These are phyloP conservation scores for Taiwanofungus camphoratus DNA, from an alignment of 1,284 basidiomycete genomes.

Conservation along the genomic window DNA sequence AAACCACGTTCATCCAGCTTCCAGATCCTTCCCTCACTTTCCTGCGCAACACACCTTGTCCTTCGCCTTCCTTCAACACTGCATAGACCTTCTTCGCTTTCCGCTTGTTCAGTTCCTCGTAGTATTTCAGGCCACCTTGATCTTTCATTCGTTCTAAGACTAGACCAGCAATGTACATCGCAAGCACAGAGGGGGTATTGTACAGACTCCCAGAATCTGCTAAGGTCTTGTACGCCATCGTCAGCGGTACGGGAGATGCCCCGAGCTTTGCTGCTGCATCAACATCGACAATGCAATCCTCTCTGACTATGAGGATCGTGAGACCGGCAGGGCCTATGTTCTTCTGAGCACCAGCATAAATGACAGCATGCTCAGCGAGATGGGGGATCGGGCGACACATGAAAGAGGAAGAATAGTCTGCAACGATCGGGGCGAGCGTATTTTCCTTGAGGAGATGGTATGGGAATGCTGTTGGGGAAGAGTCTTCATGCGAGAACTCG, in stretches of 20 bases:
- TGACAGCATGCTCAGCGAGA: slow-evolving; percentile 84
- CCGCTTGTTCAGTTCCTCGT: slow-evolving; percentile 59
- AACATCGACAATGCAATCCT: slow-evolving; percentile 87
- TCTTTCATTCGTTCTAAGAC: slow-evolving; percentile 72
- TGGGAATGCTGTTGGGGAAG: slow-evolving; percentile 71
- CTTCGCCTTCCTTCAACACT: slow-evolving; percentile 66
- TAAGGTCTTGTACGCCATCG: slow-evolving; percentile 83
- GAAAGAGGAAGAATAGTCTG: slow-evolving; percentile 96
- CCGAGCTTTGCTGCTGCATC: slow-evolving; percentile 76
- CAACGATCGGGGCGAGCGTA: slow-evolving; percentile 76
- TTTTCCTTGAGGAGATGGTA: slow-evolving; percentile 62
- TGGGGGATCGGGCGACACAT: slow-evolving; percentile 92
- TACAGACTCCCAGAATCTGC: slow-evolving; percentile 81
- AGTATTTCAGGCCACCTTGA: slow-evolving; percentile 69
- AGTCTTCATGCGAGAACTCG: slow-evolving; percentile 68
- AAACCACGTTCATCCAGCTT: slow-evolving; percentile 94
- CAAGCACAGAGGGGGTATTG: slow-evolving; percentile 93
- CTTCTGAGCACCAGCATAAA: slow-evolving; percentile 99
- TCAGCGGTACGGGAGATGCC: slow-evolving; percentile 71
- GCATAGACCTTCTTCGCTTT: slow-evolving; percentile 78
- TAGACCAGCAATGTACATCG: slow-evolving; percentile 89
- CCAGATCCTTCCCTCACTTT: slow-evolving; percentile 70
- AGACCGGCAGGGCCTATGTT: slow-evolving; percentile 95
- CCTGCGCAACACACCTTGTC: slow-evolving; percentile 57
- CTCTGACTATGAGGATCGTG: slow-evolving; percentile 88